Percentiles rank a stretch among this genome's conserved stretches.
Conservation (phyloP, 192 early-diverging fungal genomes). For the Coemansia sp. region DNA sequence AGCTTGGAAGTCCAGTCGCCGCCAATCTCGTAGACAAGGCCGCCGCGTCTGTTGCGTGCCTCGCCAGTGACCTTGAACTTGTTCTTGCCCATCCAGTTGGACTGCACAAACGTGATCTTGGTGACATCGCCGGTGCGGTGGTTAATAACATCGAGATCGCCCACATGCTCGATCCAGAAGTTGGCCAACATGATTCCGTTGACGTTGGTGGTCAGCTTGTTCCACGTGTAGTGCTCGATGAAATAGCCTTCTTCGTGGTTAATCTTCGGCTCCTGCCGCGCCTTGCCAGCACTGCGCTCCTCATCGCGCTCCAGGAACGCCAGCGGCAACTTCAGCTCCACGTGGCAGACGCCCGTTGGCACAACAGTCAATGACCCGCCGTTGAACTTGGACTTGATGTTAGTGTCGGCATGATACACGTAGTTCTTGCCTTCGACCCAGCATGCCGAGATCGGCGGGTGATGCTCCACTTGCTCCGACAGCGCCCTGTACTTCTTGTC, state of each 20-base stretch:
- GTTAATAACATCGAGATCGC: slow-evolving; percentile 82
- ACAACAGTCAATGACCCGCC: slow-evolving; percentile 80
- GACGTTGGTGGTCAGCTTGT: slow-evolving; percentile 84
- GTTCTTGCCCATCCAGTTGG: slow-evolving; percentile 70
- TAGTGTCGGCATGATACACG: slow-evolving; percentile 82
- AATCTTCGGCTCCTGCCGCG: slow-evolving; percentile 28
- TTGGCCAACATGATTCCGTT: slow-evolving; percentile 85
- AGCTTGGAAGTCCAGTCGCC: slow-evolving; percentile 71
- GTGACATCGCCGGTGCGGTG: slow-evolving; percentile 82
- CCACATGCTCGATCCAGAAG: slow-evolving; percentile 83
- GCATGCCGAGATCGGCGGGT: slow-evolving; percentile 89
- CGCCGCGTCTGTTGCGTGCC: slow-evolving; percentile 54
- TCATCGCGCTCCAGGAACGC: slow-evolving; percentile 51
- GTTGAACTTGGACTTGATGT: slow-evolving; percentile 86
- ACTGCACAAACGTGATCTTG: slow-evolving; percentile 75
- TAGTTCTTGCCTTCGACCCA: slow-evolving; percentile 82
- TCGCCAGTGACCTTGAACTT: slow-evolving; percentile 66
- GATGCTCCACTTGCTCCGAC: slow-evolving; percentile 88
- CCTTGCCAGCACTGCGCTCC: slow-evolving; percentile 29
- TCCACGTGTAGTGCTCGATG: slow-evolving; percentile 83
- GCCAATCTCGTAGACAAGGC: slow-evolving; percentile 62
- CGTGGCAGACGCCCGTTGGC: slow-evolving; percentile 80
- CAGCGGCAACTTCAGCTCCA: slow-evolving; percentile 70
- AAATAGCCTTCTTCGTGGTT: slow-evolving; percentile 59
- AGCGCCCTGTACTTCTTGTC: slow-evolving; percentile 81